Base-by-base conservation (phyloP, 2,329 filamentous ascomycete genomes). In the Hypoxylon sp. region DNA sequence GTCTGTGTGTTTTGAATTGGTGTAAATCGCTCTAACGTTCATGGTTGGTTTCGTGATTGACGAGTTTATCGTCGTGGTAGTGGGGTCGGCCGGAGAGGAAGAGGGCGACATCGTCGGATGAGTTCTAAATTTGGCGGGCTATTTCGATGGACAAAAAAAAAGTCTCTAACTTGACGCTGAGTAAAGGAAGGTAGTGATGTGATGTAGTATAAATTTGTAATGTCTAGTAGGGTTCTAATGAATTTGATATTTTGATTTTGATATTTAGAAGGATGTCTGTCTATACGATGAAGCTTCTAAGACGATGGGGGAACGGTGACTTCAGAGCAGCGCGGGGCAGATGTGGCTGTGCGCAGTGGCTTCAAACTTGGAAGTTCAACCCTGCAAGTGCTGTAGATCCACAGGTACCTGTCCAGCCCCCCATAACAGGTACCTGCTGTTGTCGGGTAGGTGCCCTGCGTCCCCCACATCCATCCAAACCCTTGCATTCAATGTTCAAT, bases 1-100 rank as follows among this genome's bases (percentile, higher is more conserved):
- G 28, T 13, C 17, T 13, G 48, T 5, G 30, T 56, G 46, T n/a
- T 59, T 61, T 3, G 57, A 49, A 51, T 70, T 68, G 19, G 78
- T 78, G 81, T 91, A 91, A 51, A 80, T 80, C 53, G 86, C 87
- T 38, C 79, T 79, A 63, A 89, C 80, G 38, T 74, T 53, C 28
- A 70, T 63, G 6, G 50, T 49, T 51, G 11, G 23, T n/a, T 11
- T 53, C 49, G 36, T 63, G 43, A 19, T 45, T 14, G 45, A 30
- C 7, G 19, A 45, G 48, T 30, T 30, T 30, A 30, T 30, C 28
- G 19, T 23, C 28, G 13, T n/a, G 34, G 43, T 19, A 55, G 23
- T 23, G 51, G 2, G 17, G 60, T 2, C 17, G 11, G 38, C 38
- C 17, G 38, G 17, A 11, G 61, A 11, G 19, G 60, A 51, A 25